Conservation (phyloP, 805 yeast species). For the Candida orba region DNA sequence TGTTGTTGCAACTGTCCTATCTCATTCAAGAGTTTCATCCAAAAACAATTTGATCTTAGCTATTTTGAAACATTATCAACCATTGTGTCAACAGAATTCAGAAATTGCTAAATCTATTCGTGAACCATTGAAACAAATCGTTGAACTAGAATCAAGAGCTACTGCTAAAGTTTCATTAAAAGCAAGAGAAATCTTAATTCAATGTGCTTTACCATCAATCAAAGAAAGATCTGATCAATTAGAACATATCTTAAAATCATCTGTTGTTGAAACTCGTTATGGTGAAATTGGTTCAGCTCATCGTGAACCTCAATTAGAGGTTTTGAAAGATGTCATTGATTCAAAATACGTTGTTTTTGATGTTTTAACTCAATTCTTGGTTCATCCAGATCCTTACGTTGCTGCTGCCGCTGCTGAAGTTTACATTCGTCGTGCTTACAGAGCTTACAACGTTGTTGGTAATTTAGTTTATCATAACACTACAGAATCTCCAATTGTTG, state of each 20-base stretch:
- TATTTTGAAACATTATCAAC: slow-evolving; percentile 75
- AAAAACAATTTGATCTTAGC: slow-evolving; percentile 87
- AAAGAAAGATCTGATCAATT: slow-evolving; percentile 95
- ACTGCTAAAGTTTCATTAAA: slow-evolving; percentile 91
- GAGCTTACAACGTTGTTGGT: slow-evolving; percentile 88
- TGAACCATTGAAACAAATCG: slow-evolving; percentile 66
- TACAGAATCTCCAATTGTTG: slow-evolving; percentile 57
- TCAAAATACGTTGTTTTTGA: slow-evolving; percentile 95
- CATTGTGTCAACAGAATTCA: slow-evolving; percentile 65
- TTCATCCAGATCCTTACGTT: slow-evolving; percentile 77
- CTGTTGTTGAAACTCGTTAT: slow-evolving; percentile 83
- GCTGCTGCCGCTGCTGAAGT: slow-evolving; percentile 96
- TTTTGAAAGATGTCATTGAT: slow-evolving; percentile 87
- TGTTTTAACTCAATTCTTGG: slow-evolving; percentile 87
- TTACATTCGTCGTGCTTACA: slow-evolving; percentile 91
- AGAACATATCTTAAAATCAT: slow-evolving; percentile 88
- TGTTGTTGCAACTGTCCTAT: slow-evolving; percentile 68
- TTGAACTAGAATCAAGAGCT: slow-evolving; percentile 82
- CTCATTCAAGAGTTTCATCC: slow-evolving; percentile 90
- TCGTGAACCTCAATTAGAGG: slow-evolving; percentile 71
- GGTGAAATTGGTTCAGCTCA: slow-evolving; percentile 78
- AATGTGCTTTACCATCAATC: slow-evolving; percentile 93
- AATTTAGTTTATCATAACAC: slow-evolving; percentile 59
- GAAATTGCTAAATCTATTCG: slow-evolving; percentile 63
- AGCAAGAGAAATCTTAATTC: slow-evolving; percentile 93